phyloP scores from a whole-genome alignment of 2,329 filamentous ascomycete species.

The Didymella keratinophila region DNA sequence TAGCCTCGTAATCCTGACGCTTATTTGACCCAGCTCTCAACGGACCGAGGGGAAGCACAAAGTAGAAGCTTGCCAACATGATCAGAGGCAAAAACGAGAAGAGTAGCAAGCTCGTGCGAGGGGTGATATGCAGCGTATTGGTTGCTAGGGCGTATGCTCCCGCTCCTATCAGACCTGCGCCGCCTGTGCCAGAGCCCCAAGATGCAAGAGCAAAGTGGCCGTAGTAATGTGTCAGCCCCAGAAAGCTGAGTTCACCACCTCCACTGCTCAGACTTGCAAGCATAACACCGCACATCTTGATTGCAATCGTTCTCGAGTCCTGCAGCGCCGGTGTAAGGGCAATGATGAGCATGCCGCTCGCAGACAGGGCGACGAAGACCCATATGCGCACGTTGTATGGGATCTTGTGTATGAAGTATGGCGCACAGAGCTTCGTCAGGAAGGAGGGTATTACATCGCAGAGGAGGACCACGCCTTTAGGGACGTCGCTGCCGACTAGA shows the following conservation, averaged over 20 bases:
- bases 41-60: slow-evolving; percentile 74
- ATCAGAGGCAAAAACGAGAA: slow-evolving; percentile 81
- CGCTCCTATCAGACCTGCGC: slow-evolving; percentile 79
- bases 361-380: slow-evolving; percentile 76
- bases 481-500: slow-evolving; percentile 84
- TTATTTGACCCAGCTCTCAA: slow-evolving; percentile 59
- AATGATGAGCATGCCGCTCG: slow-evolving; percentile 87
- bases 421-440: slow-evolving; percentile 83
- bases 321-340: slow-evolving; percentile 74
- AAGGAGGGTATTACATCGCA: slow-evolving; percentile 93
- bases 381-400: slow-evolving; percentile 80
- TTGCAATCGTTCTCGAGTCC: slow-evolving; percentile 67
- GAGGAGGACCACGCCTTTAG: slow-evolving; percentile 91
- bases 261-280: slow-evolving; percentile 87
- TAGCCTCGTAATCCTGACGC: slow-evolving; percentile 62
- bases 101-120: slow-evolving; percentile 75
- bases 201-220: slow-evolving; percentile 84
- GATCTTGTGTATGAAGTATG: slow-evolving; percentile 90
- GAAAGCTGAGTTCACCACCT: slow-evolving; percentile 87
- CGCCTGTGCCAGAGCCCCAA: slow-evolving; percentile 93
- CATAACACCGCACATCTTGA: slow-evolving; percentile 83
- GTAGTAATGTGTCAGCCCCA: slow-evolving; percentile 93
- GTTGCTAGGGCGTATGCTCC: slow-evolving; percentile 88
- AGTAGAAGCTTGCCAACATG: slow-evolving; percentile 88
- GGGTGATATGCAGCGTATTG: slow-evolving; percentile 77